Conservation (phyloP, 2,329 filamentous ascomycete species). For the Cordyceps militaris region DNA sequence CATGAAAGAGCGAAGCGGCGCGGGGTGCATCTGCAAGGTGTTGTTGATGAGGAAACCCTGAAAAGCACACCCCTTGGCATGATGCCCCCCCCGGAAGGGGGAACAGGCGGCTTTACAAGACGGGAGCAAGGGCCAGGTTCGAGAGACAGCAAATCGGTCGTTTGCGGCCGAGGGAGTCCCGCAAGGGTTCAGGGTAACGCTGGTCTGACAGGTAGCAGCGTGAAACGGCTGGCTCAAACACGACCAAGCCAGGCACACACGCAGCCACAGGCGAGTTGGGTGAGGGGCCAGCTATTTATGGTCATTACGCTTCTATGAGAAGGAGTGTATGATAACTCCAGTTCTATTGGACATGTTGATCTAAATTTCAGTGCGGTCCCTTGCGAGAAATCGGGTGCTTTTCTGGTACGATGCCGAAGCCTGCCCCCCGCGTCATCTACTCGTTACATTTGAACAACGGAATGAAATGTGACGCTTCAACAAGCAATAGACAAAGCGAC, state of each 20-base stretch:
- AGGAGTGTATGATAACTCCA: background rate
- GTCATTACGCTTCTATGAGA: too few relatives aligned
- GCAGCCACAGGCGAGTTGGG: background rate
- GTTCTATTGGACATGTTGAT: background rate
- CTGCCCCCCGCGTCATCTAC: background rate
- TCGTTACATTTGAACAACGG: background rate
- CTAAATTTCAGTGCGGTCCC: background rate
- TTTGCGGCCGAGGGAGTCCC: background rate
- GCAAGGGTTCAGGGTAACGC: background rate
- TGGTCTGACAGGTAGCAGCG: slow-evolving; percentile 8
- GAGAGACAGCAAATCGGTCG: background rate
- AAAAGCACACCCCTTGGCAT: too few relatives aligned
- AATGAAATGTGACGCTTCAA: background rate
- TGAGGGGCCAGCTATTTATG: background rate
- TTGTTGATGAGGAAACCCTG: background rate
- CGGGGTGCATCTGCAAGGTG: background rate
- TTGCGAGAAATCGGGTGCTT: background rate
- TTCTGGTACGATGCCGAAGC: background rate
- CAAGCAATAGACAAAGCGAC: background rate
- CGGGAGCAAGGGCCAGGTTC: background rate
- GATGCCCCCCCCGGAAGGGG: background rate
- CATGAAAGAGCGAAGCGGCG: background rate
- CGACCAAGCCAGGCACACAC: background rate
- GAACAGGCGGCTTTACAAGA: background rate
- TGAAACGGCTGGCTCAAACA: slow-evolving; percentile 13